These are phyloP conservation scores for Anthracocystis setariae DNA, from an alignment of 1,284 basidiomycete species.

Conservation along the genomic window DNA sequence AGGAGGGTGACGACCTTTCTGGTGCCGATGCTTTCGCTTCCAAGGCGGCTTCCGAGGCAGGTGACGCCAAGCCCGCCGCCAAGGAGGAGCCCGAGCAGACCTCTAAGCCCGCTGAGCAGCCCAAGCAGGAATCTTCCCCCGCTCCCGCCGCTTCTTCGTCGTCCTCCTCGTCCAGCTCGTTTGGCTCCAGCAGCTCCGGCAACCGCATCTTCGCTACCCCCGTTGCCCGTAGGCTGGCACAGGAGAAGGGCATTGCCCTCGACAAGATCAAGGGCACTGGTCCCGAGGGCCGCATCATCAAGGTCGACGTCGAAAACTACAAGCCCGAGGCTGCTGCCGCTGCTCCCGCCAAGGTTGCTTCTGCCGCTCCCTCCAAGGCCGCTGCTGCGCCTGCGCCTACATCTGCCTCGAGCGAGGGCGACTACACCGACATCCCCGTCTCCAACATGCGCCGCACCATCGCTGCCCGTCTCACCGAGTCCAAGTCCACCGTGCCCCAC, in stretches of 20 bases:
- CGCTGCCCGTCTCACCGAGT: conserved; percentile 87
- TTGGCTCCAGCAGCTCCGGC: conserved; percentile 43
- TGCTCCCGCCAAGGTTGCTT: conserved; percentile 28
- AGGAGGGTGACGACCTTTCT: conserved; percentile 69
- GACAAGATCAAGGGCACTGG: conserved; percentile 91
- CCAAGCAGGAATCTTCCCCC: conserved; percentile 44
- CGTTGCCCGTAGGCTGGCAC: conserved; percentile 93
- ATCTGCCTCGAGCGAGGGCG: conserved; percentile 69
- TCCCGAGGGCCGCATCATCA: conserved; percentile 90
- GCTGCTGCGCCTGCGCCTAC: conserved; percentile 40
- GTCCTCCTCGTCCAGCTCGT: conserved; percentile 37
- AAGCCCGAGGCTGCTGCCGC: conserved; percentile 59
- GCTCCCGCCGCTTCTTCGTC: conserved; percentile 29
- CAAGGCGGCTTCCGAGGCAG: conserved; percentile 68
- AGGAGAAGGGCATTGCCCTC: conserved; percentile 92
- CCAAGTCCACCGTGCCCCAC: conserved; percentile 93
- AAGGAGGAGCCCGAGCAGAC: conserved; percentile 49
- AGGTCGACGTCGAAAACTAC: conserved; percentile 92
- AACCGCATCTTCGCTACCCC: conserved; percentile 86
- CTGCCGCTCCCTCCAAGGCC: conserved; percentile 38
- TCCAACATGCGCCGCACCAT: conserved; percentile 95
- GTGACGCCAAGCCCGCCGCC: conserved; percentile 64
- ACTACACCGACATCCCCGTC: conserved; percentile 90
- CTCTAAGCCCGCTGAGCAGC: conserved; percentile 53
- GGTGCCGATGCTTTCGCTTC: conserved; percentile 81